Evolutionary conservation across 768 basidiomycete genomes (phyloP), one percentile per base, ranked within the genome.

Genomic region (Trametes elegans): DNA sequence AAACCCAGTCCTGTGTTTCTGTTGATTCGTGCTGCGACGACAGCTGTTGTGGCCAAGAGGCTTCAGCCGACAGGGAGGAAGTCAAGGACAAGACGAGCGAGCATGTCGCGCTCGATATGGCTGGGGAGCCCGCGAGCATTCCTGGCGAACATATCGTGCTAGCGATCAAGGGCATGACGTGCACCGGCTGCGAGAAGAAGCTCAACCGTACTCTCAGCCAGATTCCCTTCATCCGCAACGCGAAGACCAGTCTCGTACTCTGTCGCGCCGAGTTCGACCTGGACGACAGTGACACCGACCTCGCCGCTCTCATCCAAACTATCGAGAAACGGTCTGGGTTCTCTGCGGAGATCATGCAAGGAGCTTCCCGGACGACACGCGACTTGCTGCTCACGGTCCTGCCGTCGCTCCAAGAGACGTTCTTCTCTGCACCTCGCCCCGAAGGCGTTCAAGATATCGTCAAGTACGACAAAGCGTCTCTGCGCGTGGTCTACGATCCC

Each of bases 141-240:
- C 42, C 38, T 5, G 55, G 31, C 24, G 46, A 61, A 14, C 67
- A 59, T 27, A 62, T 60, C 9, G 52, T 65, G 3, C 54, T 68
- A 14, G 64, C 67, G 10, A 55, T 68, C 48, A 64, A 64, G 38
- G 67, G 67, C 14, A 68, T 68, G 67, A 68, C 67, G 11, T 68
- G 67, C 56, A 64, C 64, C 5, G 67, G 67, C 2, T 68, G 67
- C 63, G 67, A 68, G 63, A 68, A 66, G 57, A 66, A 68, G 57
- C 58, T 68, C 39, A 65, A 59, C 18, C 53, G 58, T 19, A 59
- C 56, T 3, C 57, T 68, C 16, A 16, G 41, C 8, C 59, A 58
- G 4, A 62, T 64, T 19, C 35, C 63, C 2, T 27, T 59, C 29
- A 51, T 68, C 28, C 34, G 44, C 49, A 68, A 68, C 43, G 48